A percentile compares a stretch with the other conserved stretches of the same genome.
Conservation (phyloP, 495 filamentous ascomycete species). For the Penicillium antarcticum region DNA sequence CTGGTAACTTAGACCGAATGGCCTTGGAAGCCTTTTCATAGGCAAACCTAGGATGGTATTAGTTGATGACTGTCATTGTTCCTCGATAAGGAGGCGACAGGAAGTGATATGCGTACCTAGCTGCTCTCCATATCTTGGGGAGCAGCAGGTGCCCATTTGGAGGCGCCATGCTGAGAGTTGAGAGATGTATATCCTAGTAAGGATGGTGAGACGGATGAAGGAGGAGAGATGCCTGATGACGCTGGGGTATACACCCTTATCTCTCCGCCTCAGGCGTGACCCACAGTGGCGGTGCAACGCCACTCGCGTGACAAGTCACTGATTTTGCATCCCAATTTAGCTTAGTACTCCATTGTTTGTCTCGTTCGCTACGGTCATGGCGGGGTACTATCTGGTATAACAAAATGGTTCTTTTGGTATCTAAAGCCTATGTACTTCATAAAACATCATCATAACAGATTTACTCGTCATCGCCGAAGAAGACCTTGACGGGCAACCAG, state of each 20-base stretch:
- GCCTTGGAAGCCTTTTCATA: conserved; percentile 60
- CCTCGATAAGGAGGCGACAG: background rate
- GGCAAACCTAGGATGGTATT: conserved; percentile 50
- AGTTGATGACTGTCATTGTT: conserved; percentile 12
- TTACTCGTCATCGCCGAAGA: conserved; percentile 84
- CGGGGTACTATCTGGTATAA: background rate
- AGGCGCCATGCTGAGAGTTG: conserved; percentile 57
- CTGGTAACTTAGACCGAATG: conserved; percentile 59
- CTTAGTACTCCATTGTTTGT: background rate
- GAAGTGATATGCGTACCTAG: conserved; percentile 46
- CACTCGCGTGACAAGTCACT: conserved; percentile 26
- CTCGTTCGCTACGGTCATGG: background rate
- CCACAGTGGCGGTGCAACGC: conserved; percentile 31
- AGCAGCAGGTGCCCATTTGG: conserved; percentile 67
- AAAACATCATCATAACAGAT: conserved; percentile 8
- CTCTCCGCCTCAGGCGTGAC: conserved; percentile 11
- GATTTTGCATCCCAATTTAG: no score
- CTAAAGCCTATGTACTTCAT: conserved; percentile 14
- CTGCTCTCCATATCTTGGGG: conserved; percentile 63
- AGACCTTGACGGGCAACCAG: conserved; percentile 76
- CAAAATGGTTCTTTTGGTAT: conserved; percentile 17
- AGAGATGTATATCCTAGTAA: conserved; percentile 7
- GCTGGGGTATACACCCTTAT: conserved; percentile 20
- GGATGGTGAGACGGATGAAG: conserved; percentile 16
- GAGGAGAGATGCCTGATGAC: conserved; percentile 31